Evolutionary conservation across 129 eudicot genomes (phyloP).

Genomic region (Centrapalus pauciflorus): DNA sequence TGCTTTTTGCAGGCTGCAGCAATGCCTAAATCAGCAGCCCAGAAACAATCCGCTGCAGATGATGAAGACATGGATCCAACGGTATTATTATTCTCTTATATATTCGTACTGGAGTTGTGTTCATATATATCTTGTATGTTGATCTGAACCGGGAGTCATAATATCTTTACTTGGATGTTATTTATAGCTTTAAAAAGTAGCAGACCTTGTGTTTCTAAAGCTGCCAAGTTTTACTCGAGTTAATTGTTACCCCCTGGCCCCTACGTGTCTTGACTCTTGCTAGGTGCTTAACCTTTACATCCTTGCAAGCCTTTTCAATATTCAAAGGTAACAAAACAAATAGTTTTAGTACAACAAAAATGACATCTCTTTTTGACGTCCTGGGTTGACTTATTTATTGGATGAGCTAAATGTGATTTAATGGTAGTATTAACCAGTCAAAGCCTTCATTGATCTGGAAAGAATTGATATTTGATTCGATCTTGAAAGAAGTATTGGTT

Average conservation of each 20-base stretch:
- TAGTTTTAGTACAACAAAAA: too few species aligned
- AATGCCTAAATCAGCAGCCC: constrained; percentile 35
- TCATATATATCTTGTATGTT: background rate
- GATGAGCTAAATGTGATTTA: too few species aligned
- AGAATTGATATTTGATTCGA: background rate
- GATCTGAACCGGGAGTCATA: too few species aligned
- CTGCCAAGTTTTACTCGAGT: background rate
- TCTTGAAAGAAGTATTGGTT: background rate
- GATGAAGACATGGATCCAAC: constrained; percentile 98
- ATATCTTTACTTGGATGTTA: background rate
- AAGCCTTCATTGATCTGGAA: background rate
- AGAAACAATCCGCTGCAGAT: constrained; percentile 53
- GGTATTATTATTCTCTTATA: constrained; percentile 22
- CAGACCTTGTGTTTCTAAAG: background rate
- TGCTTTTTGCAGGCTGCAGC: constrained; percentile 39
- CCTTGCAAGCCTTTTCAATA: too few species aligned
- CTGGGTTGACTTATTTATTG: too few species aligned
- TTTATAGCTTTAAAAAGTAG: background rate
- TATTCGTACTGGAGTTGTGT: background rate
- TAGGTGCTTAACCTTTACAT: background rate
- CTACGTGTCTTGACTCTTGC: background rate
- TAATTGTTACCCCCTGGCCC: background rate
- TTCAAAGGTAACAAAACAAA: too few species aligned
- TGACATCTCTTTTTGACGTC: too few species aligned
- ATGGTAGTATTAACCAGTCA: background rate